Evolutionary conservation across 768 basidiomycete species (phyloP).

Genomic region (Pluteus cervinus): DNA sequence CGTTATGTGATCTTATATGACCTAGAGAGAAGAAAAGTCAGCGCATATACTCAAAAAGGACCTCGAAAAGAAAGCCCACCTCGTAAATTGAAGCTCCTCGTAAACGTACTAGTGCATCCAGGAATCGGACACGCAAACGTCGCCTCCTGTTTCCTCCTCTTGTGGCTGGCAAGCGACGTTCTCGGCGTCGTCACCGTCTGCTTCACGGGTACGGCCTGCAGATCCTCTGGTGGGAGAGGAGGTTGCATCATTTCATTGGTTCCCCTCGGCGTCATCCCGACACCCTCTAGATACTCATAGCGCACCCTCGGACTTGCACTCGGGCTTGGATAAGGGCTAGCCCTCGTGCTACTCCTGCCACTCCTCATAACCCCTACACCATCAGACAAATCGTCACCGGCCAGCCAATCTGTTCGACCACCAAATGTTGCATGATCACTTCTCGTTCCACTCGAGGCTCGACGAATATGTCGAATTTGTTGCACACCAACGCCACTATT

Average conservation of each 20-base stretch:
- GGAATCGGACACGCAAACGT: slow-evolving; percentile 79
- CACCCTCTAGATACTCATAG: slow-evolving; percentile 43
- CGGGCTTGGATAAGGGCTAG: slow-evolving; percentile 65
- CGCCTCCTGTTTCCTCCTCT: slow-evolving; percentile 83
- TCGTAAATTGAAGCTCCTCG: slow-evolving; percentile 89
- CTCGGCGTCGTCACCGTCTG: slow-evolving; percentile 88
- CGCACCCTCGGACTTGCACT: slow-evolving; percentile 55
- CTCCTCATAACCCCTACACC: too few species aligned
- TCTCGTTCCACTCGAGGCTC: slow-evolving; percentile 39
- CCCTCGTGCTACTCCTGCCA: slow-evolving; percentile 30
- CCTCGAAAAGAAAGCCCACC: slow-evolving; percentile 38
- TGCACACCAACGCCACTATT: too few species aligned
- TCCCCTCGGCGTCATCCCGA: slow-evolving; percentile 17
- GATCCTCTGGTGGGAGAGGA: neutral
- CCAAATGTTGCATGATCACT: too few species aligned
- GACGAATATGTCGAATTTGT: slow-evolving; percentile 34
- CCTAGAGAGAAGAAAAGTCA: slow-evolving; percentile 34
- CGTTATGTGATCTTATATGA: slow-evolving; percentile 92
- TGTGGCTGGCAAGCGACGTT: slow-evolving; percentile 82
- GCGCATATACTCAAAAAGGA: slow-evolving; percentile 5
- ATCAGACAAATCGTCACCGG: too few species aligned
- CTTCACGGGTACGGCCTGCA: slow-evolving; percentile 40
- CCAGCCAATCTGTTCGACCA: too few species aligned
- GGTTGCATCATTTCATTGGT: neutral
- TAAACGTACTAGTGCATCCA: slow-evolving; percentile 84